Evolutionary conservation across 192 early-diverging fungal species (phyloP).

Genomic region (Phlyctochytrium arcticum): DNA sequence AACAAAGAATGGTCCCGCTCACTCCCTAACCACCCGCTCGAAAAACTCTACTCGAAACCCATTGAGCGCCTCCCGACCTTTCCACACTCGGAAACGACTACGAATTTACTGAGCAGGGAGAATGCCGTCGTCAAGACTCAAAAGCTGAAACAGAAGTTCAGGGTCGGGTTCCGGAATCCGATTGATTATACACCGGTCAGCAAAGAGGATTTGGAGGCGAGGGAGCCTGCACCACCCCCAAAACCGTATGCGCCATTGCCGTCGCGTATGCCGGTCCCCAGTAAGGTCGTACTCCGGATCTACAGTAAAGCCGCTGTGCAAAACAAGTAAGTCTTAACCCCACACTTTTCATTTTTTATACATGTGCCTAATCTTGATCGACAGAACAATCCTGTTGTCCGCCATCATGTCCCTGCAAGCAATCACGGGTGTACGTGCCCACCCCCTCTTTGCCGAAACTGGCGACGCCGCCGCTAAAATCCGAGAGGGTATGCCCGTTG

Average conservation of each 20-base stretch:
- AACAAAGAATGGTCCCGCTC: slow-evolving; percentile 13
- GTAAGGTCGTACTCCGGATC: slow-evolving; percentile 77
- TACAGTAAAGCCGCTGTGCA: slow-evolving; percentile 80
- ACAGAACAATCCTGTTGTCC: slow-evolving; percentile 62
- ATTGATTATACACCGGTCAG: slow-evolving; percentile 50
- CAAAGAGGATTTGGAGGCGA: slow-evolving; percentile 25
- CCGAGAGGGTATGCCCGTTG: slow-evolving; percentile 88
- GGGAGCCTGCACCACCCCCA: slow-evolving; percentile 29
- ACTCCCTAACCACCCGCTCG: slow-evolving; percentile 5
- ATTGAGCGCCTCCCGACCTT: slow-evolving; percentile 28
- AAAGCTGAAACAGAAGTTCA: slow-evolving; percentile 20
- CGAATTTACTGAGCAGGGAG: slow-evolving; percentile 34
- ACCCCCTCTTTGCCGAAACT: slow-evolving; percentile 73
- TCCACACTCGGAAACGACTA: slow-evolving; percentile 29
- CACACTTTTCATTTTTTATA: neutral
- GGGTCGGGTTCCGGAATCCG: slow-evolving; percentile 36
- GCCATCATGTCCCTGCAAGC: slow-evolving; percentile 88
- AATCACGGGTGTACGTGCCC: slow-evolving; percentile 76
- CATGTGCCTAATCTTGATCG: neutral
- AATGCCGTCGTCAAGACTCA: slow-evolving; percentile 13
- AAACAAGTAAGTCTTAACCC: slow-evolving; percentile 69
- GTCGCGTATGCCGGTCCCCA: slow-evolving; percentile 61
- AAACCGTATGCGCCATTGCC: slow-evolving; percentile 55
- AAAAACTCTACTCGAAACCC: slow-evolving; percentile 21
- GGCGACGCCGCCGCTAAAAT: slow-evolving; percentile 83